phyloP scores from a whole-genome alignment of 73 alveolate genomes.

The Stentor roeselii region DNA sequence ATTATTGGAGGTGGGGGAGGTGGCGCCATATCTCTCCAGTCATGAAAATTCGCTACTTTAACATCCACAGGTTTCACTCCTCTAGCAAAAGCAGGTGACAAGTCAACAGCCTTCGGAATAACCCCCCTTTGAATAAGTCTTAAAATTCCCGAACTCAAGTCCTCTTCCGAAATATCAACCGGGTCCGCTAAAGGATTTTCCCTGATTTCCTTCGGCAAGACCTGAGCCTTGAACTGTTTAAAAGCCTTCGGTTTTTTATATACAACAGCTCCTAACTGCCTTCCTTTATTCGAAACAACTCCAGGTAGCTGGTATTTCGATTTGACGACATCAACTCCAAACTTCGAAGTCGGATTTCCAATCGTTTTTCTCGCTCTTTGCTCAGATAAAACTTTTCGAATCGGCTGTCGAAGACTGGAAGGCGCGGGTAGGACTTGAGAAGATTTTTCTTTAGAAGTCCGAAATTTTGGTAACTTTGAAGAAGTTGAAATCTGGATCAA shows the following conservation, averaged over 20 bases:
- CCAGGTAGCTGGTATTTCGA: not conserved
- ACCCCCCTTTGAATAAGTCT: conserved; percentile 73
- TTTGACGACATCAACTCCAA: not conserved
- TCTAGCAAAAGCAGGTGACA: conserved; percentile 84
- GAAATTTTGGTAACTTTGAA: not conserved
- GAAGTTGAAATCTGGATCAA: not conserved
- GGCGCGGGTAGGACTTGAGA: not conserved
- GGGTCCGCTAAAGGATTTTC: conserved; percentile 76
- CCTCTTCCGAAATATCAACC: conserved; percentile 81
- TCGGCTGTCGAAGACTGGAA: not conserved
- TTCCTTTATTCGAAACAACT: not conserved
- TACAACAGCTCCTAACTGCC: not conserved
- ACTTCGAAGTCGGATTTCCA: not conserved
- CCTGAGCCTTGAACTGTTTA: conserved; percentile 5
- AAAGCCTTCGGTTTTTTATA: not conserved
- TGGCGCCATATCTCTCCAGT: conserved; percentile 19
- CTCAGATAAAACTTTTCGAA: not conserved
- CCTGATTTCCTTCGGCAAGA: conserved; percentile 63
- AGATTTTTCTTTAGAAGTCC: not conserved
- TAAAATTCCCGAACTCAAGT: conserved; percentile 79
- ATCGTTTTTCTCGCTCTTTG: conserved; percentile 16
- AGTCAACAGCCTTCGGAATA: conserved; percentile 85
- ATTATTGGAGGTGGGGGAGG: conserved; percentile 3
- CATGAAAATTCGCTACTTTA: conserved; percentile 24
- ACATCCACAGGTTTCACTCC: conserved; percentile 85